phyloP scores from a whole-genome alignment of 371 early-diverging fungal genomes.

The Smittium mucronatum region DNA sequence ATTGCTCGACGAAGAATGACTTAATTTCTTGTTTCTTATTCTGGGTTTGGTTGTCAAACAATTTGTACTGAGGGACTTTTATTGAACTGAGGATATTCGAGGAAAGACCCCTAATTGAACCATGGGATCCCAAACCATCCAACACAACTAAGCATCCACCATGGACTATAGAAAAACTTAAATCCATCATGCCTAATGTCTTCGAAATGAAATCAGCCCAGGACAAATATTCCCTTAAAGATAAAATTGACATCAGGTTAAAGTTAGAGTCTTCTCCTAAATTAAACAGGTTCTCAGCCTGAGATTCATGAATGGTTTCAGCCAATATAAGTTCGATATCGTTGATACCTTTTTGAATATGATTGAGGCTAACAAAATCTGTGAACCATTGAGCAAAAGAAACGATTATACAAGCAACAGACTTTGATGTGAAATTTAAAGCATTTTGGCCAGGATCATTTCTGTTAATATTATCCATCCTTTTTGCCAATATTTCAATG shows the following conservation, averaged over 20 bases:
- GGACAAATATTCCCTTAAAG: conserved; percentile 81
- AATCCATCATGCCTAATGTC: conserved; percentile 30
- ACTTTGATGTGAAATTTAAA: conserved; percentile 6
- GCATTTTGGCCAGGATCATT: background rate
- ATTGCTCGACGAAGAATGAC: background rate
- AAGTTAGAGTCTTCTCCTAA: background rate
- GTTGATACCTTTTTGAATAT: background rate
- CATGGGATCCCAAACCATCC: conserved; percentile 86
- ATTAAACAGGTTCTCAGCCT: background rate
- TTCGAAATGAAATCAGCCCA: conserved; percentile 79
- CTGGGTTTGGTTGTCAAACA: background rate
- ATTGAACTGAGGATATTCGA: background rate
- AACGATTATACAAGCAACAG: conserved; percentile 10
- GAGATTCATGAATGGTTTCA: background rate
- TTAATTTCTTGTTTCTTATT: background rate
- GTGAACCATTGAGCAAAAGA: conserved; percentile 47
- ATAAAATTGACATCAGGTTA: conserved; percentile 34
- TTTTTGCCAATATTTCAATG: conserved; percentile 53
- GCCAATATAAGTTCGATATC: background rate
- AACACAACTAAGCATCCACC: conserved; percentile 89
- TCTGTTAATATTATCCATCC: conserved; percentile 22
- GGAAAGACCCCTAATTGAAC: conserved; percentile 30
- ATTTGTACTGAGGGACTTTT: background rate
- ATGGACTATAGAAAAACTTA: conserved; percentile 59
- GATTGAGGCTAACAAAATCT: background rate